phyloP scores from a whole-genome alignment of 192 early-diverging fungal genomes.

The Backusella luteola region DNA sequence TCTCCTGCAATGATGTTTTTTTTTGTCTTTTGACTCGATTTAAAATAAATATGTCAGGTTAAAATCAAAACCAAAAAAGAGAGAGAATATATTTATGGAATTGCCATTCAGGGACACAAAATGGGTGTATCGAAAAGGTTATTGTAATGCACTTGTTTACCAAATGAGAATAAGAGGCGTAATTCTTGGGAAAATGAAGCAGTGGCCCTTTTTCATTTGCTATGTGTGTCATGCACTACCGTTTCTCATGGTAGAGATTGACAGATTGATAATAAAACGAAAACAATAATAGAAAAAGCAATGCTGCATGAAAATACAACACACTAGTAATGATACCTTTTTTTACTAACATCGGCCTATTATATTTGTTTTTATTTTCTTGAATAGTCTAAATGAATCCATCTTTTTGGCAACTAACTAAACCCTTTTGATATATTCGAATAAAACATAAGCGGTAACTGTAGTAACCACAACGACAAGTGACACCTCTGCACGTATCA shows the following conservation, averaged over 20 bases:
- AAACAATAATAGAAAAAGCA: background rate
- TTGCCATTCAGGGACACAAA: background rate
- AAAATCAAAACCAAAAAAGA: background rate
- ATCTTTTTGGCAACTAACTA: too few relatives aligned
- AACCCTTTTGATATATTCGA: background rate
- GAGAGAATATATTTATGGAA: background rate
- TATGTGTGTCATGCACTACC: background rate
- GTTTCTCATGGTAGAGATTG: background rate
- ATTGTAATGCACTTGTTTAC: too few relatives aligned
- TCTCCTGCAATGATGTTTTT: background rate
- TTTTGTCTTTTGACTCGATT: background rate
- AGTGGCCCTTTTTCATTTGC: background rate
- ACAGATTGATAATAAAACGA: slow-evolving; percentile 2
- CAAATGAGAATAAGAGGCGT: too few relatives aligned
- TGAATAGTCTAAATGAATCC: too few relatives aligned
- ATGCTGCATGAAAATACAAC: background rate
- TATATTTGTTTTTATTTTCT: background rate
- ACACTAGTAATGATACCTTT: background rate
- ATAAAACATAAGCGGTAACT: background rate
- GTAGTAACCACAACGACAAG: background rate
- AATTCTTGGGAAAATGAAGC: background rate
- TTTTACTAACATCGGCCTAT: background rate
- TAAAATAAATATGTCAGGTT: slow-evolving; percentile 1
- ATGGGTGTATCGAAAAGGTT: too few relatives aligned
- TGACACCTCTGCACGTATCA: background rate